Conservation (phyloP, 116 monocot genomes). For the Posidonia oceanica region DNA sequence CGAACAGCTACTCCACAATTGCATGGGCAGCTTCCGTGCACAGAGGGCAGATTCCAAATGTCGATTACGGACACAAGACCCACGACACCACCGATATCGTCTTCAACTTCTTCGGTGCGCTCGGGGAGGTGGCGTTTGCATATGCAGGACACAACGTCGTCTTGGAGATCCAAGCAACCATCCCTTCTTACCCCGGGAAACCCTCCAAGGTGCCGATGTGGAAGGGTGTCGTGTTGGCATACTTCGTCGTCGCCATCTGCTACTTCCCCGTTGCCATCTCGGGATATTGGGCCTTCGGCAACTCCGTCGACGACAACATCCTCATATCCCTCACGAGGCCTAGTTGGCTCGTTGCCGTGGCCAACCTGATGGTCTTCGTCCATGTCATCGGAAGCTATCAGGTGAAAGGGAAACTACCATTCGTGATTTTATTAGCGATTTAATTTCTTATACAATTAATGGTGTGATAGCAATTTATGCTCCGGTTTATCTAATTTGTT, state of each 20-base stretch:
- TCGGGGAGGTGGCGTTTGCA: conserved; percentile 61
- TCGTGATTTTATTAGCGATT: background rate
- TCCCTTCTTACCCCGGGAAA: conserved; percentile 66
- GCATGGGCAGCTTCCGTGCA: conserved; percentile 30
- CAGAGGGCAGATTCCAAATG: conserved; percentile 21
- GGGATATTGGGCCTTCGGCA: conserved; percentile 85
- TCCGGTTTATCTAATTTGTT: background rate
- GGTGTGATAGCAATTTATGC: background rate
- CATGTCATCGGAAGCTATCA: conserved; percentile 95
- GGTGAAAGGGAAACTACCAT: conserved; percentile 20
- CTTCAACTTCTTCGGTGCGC: conserved; percentile 46
- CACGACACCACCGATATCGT: background rate
- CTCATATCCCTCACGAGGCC: conserved; percentile 52
- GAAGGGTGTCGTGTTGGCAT: conserved; percentile 74
- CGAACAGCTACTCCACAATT: conserved; percentile 13
- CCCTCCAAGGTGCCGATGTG: conserved; percentile 85
- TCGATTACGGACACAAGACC: conserved; percentile 12
- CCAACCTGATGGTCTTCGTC: conserved; percentile 20
- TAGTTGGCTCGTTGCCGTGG: conserved; percentile 61
- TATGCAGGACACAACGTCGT: conserved; percentile 89
- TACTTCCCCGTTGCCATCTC: conserved; percentile 65
- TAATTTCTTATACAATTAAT: no score
- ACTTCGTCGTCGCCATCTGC: conserved; percentile 73
- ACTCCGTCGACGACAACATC: conserved; percentile 54
- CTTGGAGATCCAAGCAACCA: conserved; percentile 77